Base-by-base conservation (phyloP, 306 rosid genomes). In the Sicyos baderoa region DNA sequence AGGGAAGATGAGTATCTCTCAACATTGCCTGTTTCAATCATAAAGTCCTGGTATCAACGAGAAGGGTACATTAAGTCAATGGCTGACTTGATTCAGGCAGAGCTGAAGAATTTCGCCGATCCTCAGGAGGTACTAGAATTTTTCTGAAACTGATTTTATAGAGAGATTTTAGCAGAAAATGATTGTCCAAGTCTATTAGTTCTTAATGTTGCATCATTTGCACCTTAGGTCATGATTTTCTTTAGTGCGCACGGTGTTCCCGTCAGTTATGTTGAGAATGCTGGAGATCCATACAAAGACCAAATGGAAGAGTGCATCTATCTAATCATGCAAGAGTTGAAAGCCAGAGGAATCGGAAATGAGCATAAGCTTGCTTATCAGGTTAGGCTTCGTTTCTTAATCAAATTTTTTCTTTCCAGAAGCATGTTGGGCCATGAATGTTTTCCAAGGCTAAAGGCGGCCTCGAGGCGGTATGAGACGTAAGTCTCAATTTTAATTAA, bases 211-310 rank as follows among this genome's bases (percentile, higher is more conserved):
- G 45, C 22, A 75, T 68, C 75, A 67, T 49, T 47, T 67, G 56
- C 61, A 57, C 45, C 12, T 60, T 63, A 93, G 99, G 99, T 79
- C 40, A 84, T 82, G 90, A 82, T 94, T 81, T 88, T 94, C 84
- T 94, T 94, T 80, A 94, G 99, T 80, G 99, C 99, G 72, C 99
- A 94, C 2, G 97, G 99, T 29, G 99, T 94, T 18, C 99, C 99
- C 5, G 90, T 90, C 62, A 94, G 97, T 73, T 94, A 94, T 12
- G 92, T 94, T 68, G 91, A 86, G 84, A 78, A 87, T 51, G 96
- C 99, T 11, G 99, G 99, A 55, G 99, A 94, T 82, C 99, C 99
- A 16, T 94, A 94, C 83, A 88, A 70, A 71, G 99, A 88, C 85
- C 92, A 94, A 81, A 94, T 94, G 99, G 96, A 94, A 80, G 96